Evolutionary conservation across 495 filamentous ascomycete genomes (phyloP), one percentile per base, ranked within the genome.

Genomic region (Venustampulla echinocandica): DNA sequence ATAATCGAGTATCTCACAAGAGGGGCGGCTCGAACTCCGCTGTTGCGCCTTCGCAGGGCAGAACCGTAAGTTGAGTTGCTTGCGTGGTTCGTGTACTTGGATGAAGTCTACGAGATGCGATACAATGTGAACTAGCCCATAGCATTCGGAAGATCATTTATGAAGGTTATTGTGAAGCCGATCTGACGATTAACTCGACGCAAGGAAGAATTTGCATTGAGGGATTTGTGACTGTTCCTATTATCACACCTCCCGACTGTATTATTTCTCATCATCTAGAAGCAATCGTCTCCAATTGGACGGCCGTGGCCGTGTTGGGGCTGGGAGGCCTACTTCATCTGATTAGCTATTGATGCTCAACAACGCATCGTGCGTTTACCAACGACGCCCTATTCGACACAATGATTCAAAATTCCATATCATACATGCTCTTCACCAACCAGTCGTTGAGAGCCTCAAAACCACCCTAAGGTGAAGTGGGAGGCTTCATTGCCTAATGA

Each of bases 321-420:
- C 35, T 38, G 14, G 35, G 35, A 38, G 35, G 35, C 7, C 35
- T 38, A 6, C 46, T 42, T 32, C 46, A 37, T 49, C 46, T 49
- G 36, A 42, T 32, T 49, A 30, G 47, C 47, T 32, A 17, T 43
- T 50, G 41, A 45, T 37, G 47, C 33, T 44, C 47, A 49, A 44
- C 47, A 50, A 50, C 47, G 30, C 3, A 50, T 50, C 47, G 41
- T 15, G 47, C 47, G 32, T 50, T 50, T 50, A 21, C 20, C 39
- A 41, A 25, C 18, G 46, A 19, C 46, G 35, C n/a, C n/a, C n/a
- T n/a, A n/a, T n/a, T n/a, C n/a, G n/a, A n/a, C 21, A 38, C 40
- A 37, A 50, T 50, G 47, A 39, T 50, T 44, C 47, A 39, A 14
- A 33, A 42, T 19, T 42, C 34, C 46, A 19, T 49, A 42, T 49